phyloP scores from a whole-genome alignment of 495 filamentous ascomycete species.

The Xylaria longipes region DNA sequence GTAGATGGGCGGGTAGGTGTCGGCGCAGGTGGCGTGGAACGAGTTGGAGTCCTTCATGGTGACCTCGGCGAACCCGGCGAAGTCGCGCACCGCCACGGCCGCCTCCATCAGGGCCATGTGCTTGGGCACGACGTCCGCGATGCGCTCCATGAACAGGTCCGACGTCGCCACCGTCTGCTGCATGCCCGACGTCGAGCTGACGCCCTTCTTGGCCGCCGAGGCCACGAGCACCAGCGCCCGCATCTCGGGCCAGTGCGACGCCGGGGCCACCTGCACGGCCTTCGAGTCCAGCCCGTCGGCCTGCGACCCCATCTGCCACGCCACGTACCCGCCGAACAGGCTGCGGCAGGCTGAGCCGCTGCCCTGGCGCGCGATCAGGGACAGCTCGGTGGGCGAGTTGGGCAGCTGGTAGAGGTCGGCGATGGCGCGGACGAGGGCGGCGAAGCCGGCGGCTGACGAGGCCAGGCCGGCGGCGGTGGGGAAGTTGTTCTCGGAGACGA shows the following conservation, averaged over 20 bases:
- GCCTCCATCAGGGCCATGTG: constrained; percentile 87
- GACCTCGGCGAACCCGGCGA: constrained; percentile 83
- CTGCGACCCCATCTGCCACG: constrained; percentile 78
- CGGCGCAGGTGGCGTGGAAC: constrained; percentile 93
- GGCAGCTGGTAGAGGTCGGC: constrained; percentile 89
- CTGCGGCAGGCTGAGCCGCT: constrained; percentile 91
- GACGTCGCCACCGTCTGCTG: constrained; percentile 92
- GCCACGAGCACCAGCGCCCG: constrained; percentile 88
- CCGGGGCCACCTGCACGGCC: constrained; percentile 85
- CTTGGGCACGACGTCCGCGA: constrained; percentile 74
- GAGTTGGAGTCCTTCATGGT: constrained; percentile 96
- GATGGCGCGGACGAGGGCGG: constrained; percentile 89
- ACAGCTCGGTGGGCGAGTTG: constrained; percentile 77
- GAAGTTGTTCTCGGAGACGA: constrained; percentile 97
- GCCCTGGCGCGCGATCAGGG: constrained; percentile 90
- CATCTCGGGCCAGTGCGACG: constrained; percentile 93
- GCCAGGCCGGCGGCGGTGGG: constrained; percentile 97
- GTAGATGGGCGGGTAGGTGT: constrained; percentile 96
- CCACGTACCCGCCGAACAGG: constrained; percentile 94
- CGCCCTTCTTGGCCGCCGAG: constrained; percentile 91
- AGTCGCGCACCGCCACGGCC: constrained; percentile 78
- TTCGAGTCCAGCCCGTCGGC: constrained; percentile 81
- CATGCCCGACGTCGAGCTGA: constrained; percentile 91
- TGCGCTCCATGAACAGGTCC: constrained; percentile 76
- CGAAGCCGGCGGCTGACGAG: constrained; percentile 91